These are phyloP conservation scores for Brasenia schreberi DNA, from an alignment of 164 flowering plant species.

Conservation along the genomic window DNA sequence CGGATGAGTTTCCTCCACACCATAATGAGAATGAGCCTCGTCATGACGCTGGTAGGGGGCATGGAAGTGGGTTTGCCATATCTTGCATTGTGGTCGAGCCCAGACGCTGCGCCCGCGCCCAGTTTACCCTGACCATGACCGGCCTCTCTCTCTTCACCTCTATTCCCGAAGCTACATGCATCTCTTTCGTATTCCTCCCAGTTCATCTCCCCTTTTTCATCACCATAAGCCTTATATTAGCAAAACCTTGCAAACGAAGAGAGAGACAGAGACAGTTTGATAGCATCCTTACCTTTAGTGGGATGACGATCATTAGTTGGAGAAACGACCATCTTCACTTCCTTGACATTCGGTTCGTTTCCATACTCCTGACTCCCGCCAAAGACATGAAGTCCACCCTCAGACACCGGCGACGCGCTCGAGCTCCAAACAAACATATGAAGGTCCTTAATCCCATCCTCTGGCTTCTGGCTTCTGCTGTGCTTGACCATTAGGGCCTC, in stretches of 20 bases:
- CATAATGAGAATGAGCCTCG: slow-evolving; percentile 89
- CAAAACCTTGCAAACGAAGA: neutral
- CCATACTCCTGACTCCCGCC: slow-evolving; percentile 2
- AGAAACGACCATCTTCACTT: slow-evolving; percentile 3
- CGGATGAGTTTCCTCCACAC: slow-evolving; percentile 91
- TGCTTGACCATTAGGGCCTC: too few relatives aligned
- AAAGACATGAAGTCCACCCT: slow-evolving; percentile 18
- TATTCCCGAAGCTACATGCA: slow-evolving; percentile 59
- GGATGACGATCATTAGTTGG: neutral
- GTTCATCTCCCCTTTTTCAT: neutral
- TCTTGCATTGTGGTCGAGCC: neutral
- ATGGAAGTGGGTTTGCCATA: slow-evolving; percentile 24
- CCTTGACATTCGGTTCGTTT: slow-evolving; percentile 16
- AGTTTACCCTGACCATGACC: neutral
- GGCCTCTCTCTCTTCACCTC: slow-evolving; percentile 20
- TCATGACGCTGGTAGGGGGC: slow-evolving; percentile 96
- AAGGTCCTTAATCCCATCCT: slow-evolving; percentile 24
- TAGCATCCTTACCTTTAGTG: neutral
- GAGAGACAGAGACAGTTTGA: too few relatives aligned
- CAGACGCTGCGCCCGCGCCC: slow-evolving; percentile 5
- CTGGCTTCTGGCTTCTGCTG: too few relatives aligned
- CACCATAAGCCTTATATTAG: neutral
- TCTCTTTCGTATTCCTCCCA: slow-evolving; percentile 46
- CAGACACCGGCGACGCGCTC: slow-evolving; percentile 86
- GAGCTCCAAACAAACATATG: slow-evolving; percentile 99